These are phyloP conservation scores for Quercus rubra DNA, from an alignment of 306 rosid genomes.

Conservation along the genomic window DNA sequence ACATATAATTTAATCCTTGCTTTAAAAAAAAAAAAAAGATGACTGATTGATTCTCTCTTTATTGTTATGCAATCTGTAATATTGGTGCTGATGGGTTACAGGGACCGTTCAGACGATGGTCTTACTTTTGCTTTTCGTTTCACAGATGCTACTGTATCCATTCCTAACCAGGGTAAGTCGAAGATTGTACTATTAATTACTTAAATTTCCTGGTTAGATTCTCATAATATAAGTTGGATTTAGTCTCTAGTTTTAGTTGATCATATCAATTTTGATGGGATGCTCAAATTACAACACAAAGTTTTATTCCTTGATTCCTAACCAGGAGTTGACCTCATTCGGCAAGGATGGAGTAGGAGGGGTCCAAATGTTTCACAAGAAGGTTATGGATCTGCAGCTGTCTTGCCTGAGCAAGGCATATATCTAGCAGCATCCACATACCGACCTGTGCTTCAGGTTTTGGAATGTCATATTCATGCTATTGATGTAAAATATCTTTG, in stretches of 20 bases:
- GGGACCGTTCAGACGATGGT: slow-evolving; percentile 89
- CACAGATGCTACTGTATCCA: slow-evolving; percentile 80
- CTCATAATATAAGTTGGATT: background rate
- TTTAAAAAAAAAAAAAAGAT: background rate
- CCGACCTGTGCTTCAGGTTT: slow-evolving; percentile 97
- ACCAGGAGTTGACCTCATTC: slow-evolving; percentile 87
- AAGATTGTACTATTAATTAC: slow-evolving; percentile 8
- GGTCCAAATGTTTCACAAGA: slow-evolving; percentile 83
- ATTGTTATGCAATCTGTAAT: background rate
- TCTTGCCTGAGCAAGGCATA: slow-evolving; percentile 98
- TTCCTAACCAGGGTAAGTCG: slow-evolving; percentile 81
- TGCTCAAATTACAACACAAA: background rate
- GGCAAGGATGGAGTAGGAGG: slow-evolving; percentile 95
- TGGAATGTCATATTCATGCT: background rate
- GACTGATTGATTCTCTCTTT: background rate
- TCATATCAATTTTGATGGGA: background rate
- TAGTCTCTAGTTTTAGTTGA: background rate
- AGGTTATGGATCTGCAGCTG: slow-evolving; percentile 97
- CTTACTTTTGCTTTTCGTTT: slow-evolving; percentile 98
- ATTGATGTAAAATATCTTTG: background rate
- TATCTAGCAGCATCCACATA: slow-evolving; percentile 92
- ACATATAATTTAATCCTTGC: background rate
- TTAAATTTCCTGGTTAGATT: background rate
- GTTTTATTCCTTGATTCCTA: background rate
- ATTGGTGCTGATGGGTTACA: slow-evolving; percentile 35